phyloP scores from a whole-genome alignment of 1,139 yeast genomes.

The Yamadazyma pseudoaaseri region DNA sequence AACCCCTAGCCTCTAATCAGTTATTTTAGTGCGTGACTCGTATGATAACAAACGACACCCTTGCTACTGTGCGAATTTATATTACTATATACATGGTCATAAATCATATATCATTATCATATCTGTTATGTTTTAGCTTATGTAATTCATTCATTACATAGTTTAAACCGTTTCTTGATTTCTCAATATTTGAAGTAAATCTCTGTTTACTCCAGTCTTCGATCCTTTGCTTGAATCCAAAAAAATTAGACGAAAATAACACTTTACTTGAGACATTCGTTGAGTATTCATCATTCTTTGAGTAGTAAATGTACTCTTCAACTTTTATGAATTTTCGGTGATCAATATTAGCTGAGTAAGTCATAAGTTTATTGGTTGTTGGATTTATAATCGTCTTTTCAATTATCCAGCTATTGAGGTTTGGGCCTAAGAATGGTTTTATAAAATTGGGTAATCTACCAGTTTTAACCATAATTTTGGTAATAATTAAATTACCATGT shows the following conservation, averaged over 20 bases:
- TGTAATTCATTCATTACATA: slow-evolving; percentile 65
- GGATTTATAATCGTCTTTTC: slow-evolving; percentile 82
- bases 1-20: neutral
- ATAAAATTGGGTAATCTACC: slow-evolving; percentile 85
- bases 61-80: neutral
- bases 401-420: slow-evolving; percentile 78
- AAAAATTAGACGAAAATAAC: slow-evolving; percentile 69
- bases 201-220: slow-evolving; percentile 79
- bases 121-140: slow-evolving; percentile 10
- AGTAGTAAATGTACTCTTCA: slow-evolving; percentile 67
- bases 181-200: slow-evolving; percentile 65
- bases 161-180: slow-evolving; percentile 71
- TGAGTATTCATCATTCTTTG: slow-evolving; percentile 18
- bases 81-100: slow-evolving; percentile 1
- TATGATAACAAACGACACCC: too few species aligned
- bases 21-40: too few species aligned
- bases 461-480: slow-evolving; percentile 72
- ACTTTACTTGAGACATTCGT: slow-evolving; percentile 55
- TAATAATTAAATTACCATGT: slow-evolving; percentile 67
- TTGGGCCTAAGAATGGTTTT: slow-evolving; percentile 71
- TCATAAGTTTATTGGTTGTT: slow-evolving; percentile 47
- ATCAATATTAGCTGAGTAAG: slow-evolving; percentile 84
- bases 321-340: slow-evolving; percentile 78
- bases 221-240: slow-evolving; percentile 68
- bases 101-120: neutral